These are phyloP conservation scores for Deakozyma indianensis DNA, from an alignment of 805 yeast species.

Conservation along the genomic window DNA sequence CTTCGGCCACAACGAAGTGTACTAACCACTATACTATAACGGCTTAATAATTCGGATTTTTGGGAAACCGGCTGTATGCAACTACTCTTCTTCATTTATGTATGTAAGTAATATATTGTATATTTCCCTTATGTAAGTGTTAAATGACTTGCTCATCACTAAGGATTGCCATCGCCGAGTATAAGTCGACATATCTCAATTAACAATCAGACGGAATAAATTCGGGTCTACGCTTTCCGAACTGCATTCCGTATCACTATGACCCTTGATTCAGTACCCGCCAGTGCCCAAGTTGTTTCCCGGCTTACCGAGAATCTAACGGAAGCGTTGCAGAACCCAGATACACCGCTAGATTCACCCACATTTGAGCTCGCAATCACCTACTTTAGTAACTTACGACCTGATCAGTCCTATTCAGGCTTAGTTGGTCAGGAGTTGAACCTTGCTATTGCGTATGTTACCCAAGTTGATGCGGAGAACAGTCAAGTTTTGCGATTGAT, in stretches of 20 bases:
- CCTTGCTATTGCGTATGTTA: background rate
- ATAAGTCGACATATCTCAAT: no score
- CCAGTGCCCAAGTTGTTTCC: background rate
- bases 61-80: no score
- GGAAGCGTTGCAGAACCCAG: background rate
- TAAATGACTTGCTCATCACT: no score
- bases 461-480: background rate
- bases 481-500: background rate
- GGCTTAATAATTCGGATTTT: slow-evolving; percentile 11
- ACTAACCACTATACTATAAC: slow-evolving; percentile 29
- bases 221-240: no score
- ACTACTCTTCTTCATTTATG: no score
- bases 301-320: background rate
- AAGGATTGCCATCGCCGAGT: no score
- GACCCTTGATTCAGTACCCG: background rate
- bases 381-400: background rate
- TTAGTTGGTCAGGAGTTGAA: background rate
- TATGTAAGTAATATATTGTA: no score
- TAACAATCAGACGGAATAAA: no score
- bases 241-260: no score
- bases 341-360: background rate
- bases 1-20: slow-evolving; percentile 28
- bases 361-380: background rate
- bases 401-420: background rate
- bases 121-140: no score